Percentiles rank a stretch among this genome's conserved stretches.
phyloP scores from a whole-genome alignment of 768 basidiomycete species.

The Favolaschia claudopus region DNA sequence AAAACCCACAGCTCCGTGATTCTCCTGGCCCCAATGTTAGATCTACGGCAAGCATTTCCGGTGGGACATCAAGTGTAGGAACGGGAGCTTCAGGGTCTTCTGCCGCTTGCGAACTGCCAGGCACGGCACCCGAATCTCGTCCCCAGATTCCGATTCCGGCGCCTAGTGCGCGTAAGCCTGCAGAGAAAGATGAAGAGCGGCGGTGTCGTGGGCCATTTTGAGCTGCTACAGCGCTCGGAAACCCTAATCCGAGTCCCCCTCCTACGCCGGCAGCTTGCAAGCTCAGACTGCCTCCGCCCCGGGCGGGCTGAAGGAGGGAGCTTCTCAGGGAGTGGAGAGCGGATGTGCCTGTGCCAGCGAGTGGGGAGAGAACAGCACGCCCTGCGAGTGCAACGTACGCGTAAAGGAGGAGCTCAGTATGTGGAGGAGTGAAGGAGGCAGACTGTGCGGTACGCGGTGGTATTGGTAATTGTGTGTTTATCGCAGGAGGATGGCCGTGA shows the following conservation, averaged over 20 bases:
- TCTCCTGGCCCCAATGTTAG: slow-evolving; percentile 83
- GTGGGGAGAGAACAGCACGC: slow-evolving; percentile 63
- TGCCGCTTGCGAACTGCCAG: slow-evolving; percentile 43
- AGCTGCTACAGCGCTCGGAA: slow-evolving; percentile 15
- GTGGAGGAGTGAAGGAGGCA: slow-evolving; percentile 54
- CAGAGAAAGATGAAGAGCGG: slow-evolving; percentile 60
- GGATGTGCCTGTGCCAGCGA: slow-evolving; percentile 42
- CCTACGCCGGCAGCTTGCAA: slow-evolving; percentile 14
- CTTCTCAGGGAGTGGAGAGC: slow-evolving; percentile 56
- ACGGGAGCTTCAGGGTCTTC: slow-evolving; percentile 71
- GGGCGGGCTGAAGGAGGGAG: slow-evolving; percentile 53
- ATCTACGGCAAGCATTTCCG: slow-evolving; percentile 91
- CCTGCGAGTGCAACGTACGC: slow-evolving; percentile 86
- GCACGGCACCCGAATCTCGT: slow-evolving; percentile 29
- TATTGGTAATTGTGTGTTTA: no score
- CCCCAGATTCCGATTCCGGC: slow-evolving; percentile 36
- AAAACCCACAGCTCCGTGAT: slow-evolving; percentile 74
- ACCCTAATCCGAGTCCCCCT: slow-evolving; percentile 5
- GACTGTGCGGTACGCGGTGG: slow-evolving; percentile 50
- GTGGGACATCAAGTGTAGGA: slow-evolving; percentile 87
- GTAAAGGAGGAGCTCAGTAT: slow-evolving; percentile 79
- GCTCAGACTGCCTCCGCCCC: slow-evolving; percentile 29
- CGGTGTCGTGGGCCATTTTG: slow-evolving; percentile 47
- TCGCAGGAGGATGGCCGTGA: slow-evolving; percentile 51
- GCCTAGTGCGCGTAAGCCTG: slow-evolving; percentile 58